Evolutionary conservation across 2,329 filamentous ascomycete species (phyloP), one percentile per base, ranked within the genome.

Genomic region (Microdochium trichocladiopsis): DNA sequence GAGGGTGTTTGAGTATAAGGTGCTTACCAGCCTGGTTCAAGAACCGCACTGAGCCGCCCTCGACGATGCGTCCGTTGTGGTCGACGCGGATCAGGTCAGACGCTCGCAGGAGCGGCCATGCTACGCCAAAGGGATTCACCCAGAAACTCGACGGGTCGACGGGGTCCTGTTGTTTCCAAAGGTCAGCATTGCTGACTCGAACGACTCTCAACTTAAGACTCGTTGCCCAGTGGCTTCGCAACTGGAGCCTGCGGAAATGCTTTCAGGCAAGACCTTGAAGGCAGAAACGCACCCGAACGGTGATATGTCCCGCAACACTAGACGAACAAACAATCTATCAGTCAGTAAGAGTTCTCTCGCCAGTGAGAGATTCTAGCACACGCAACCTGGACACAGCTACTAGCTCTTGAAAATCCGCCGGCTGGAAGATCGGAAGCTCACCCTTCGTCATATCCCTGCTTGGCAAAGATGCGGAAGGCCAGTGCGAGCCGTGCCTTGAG

Each of bases 31-130:
- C 65, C 18, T 61, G 59, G 53, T 68, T 68, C 37, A 72, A 60
- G 3, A 68, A 61, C 18, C 63, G 58, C 47, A 66, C 65, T n/a
- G 58, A 50, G 0, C 84, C 84, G 3, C 84, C 84, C 11, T 81
- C 84, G 28, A 88, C 77, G 23, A 88, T 76, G 23, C 80, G 69
- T 2, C 85, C 85, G 0, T 76, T 64, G 50, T 81, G 73, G 58
- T 85, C 74, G 1, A 88, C 84, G 16, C 78, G 79, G 51, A 88
- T 86, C n/a, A 89, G 73, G 57, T 88, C 83, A 0, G 80, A 84
- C 0, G 77, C 74, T 52, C 80, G 84, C 45, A 88, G 79, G 51
- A 82, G 69, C 5, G 77, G 78, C 67, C 85, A 87, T 2, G 80
- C 75, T 2, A 81, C 74, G 11, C 82, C 82, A 52, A 86, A 83